Evolutionary conservation across 768 basidiomycete species (phyloP).

Genomic region (Tylopilus intermedius): DNA sequence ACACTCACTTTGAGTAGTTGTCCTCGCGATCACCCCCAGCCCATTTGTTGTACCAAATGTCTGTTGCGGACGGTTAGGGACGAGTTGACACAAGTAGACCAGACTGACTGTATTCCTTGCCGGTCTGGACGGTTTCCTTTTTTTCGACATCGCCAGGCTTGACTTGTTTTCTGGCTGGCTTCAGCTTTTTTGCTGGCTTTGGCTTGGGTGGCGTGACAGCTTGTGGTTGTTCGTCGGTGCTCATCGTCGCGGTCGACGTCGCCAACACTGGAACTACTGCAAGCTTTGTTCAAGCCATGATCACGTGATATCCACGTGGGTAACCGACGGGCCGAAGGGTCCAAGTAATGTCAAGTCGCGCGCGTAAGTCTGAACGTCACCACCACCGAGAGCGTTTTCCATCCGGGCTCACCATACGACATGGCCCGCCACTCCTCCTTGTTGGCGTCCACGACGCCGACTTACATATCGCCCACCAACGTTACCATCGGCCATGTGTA

Average conservation of each 20-base stretch:
- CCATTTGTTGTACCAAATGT: conserved; percentile 99
- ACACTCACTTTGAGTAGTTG: conserved; percentile 83
- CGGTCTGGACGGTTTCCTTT: conserved; percentile 82
- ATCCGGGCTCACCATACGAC: conserved; percentile 17
- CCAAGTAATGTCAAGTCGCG: background rate
- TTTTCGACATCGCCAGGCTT: conserved; percentile 87
- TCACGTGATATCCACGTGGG: conserved; percentile 26
- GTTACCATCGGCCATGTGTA: conserved; percentile 64
- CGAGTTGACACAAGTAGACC: background rate
- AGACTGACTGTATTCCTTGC: conserved; percentile 90
- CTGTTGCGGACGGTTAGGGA: conserved; percentile 34
- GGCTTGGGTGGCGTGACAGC: conserved; percentile 15
- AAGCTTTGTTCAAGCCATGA: background rate
- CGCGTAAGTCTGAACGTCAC: conserved; percentile 8
- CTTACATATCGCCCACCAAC: conserved; percentile 36
- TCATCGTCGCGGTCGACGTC: conserved; percentile 31
- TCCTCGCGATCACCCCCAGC: conserved; percentile 99
- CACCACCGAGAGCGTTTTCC: background rate
- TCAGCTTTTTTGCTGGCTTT: conserved; percentile 58
- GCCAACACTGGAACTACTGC: background rate
- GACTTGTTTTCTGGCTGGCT: conserved; percentile 92
- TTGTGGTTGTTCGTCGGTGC: conserved; percentile 23
- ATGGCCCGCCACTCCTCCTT: conserved; percentile 49
- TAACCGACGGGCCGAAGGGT: conserved; percentile 13
- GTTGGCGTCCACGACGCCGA: conserved; percentile 41